Evolutionary conservation across 495 filamentous ascomycete species (phyloP), one percentile per base, ranked within the genome.

Genomic region (Trypethelium eluteriae): DNA sequence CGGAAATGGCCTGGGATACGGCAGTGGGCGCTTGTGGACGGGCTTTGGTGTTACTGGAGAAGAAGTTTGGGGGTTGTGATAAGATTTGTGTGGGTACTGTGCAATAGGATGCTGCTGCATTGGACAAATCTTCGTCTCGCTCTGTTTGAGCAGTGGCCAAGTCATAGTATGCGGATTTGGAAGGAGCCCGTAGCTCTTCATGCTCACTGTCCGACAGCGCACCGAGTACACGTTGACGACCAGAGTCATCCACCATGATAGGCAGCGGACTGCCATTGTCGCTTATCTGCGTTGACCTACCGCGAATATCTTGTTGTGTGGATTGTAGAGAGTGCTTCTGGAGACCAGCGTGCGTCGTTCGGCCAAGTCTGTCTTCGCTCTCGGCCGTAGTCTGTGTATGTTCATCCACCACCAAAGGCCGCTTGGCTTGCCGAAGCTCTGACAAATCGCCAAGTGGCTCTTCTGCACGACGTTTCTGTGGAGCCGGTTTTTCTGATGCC

Each of bases 1-100:
- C 11, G 34, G 63, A 64, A 16, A 44, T 64, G 14, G 63, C 63
- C 44, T 64, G 36, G 6, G 63, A 57, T 34, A 7, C n/a, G 11
- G 63, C 11, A 16, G 12, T 49, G 11, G 61, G 61, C 9, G 61
- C 14, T 14, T 62, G 61, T n/a, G 16, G 61, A 18, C 35, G 35
- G 34, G 61, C 12, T 41, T 62, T 62, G 61, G 35, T 62, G 9
- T 38, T 38, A 34, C 34, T 62, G 10, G 61, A 38, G 10, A 62
- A 9, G 2, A 62, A 14, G 9, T 53, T 53, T 53, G 49, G 49
- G 18, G n/a, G 12, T 53, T 53, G 49, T 5, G 49, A 53, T 18
- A 53, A 53, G 5, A 53, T 53, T 18, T 53, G 49, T 53, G 49
- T 53, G n/a, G 49, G 49, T 11, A 16, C 49, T 16, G 49, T 53